These are phyloP conservation scores for Zygnema cylindricum DNA, from an alignment of 139 green algal species.

Conservation along the genomic window DNA sequence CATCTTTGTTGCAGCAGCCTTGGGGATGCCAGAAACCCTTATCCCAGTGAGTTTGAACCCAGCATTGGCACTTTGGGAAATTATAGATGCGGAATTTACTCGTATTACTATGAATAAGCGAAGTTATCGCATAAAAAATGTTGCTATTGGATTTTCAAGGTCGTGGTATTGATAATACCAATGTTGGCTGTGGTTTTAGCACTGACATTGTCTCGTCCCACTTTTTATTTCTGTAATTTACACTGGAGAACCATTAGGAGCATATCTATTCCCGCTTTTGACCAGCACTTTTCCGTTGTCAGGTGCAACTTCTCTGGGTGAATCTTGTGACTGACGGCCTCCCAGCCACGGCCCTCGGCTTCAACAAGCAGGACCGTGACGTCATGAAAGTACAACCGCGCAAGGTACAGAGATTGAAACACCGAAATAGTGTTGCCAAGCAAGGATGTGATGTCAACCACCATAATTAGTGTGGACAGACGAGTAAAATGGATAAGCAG, in stretches of 20 bases:
- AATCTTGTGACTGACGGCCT: slow-evolving; percentile 71
- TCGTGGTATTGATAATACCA: no score
- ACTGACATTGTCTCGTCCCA: neutral
- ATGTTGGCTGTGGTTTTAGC: neutral
- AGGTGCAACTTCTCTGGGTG: slow-evolving; percentile 71
- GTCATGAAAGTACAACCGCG: slow-evolving; percentile 63
- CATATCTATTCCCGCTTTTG: no score
- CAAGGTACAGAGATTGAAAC: slow-evolving; percentile 40
- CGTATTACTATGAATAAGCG: no score
- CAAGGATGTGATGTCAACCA: no score
- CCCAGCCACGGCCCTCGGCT: slow-evolving; percentile 67
- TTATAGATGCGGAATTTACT: neutral
- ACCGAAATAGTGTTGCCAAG: slow-evolving; percentile 1
- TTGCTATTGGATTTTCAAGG: slow-evolving; percentile 9
- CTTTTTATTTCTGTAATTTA: neutral
- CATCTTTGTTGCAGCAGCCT: slow-evolving; percentile 69
- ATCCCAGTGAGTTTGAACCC: slow-evolving; percentile 46
- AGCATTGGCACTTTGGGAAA: no score
- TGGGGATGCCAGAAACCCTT: slow-evolving; percentile 70
- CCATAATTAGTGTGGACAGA: no score
- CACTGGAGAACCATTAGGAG: no score
- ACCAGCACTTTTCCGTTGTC: no score
- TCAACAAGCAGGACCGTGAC: slow-evolving; percentile 70
- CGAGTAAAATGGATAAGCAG: neutral
- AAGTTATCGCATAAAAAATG: no score